Percentiles rank a stretch among this genome's conserved stretches.
Conservation (phyloP, 2,329 filamentous ascomycete species). For the Talaromyces sp. region DNA sequence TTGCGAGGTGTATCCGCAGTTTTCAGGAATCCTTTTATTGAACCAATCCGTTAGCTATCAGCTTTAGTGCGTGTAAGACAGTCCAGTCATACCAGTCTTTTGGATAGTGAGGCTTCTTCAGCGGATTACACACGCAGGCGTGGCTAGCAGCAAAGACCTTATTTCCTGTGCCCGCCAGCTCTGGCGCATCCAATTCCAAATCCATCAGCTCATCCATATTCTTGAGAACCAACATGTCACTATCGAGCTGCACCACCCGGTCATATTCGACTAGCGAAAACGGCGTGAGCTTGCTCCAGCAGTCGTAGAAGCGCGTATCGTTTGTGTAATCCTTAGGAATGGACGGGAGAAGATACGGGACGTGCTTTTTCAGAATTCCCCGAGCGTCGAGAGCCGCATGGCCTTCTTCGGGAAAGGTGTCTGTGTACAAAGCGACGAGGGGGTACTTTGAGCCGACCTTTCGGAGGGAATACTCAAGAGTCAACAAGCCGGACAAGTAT, state of each 20-base stretch:
- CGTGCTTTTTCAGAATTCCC: slow-evolving; percentile 65
- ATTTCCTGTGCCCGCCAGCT: slow-evolving; percentile 50
- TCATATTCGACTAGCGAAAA: slow-evolving; percentile 75
- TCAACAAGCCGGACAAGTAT: slow-evolving; percentile 79
- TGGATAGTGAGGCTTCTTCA: slow-evolving; percentile 76
- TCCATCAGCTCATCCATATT: slow-evolving; percentile 96
- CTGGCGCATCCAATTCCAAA: slow-evolving; percentile 63
- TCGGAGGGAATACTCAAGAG: slow-evolving; percentile 73
- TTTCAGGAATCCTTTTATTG: slow-evolving; percentile 48
- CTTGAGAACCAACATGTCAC: slow-evolving; percentile 76
- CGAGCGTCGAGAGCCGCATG: slow-evolving; percentile 67
- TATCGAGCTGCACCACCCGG: slow-evolving; percentile 78
- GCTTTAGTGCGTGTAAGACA: neutral
- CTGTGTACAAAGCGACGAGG: slow-evolving; percentile 78
- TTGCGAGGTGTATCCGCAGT: slow-evolving; percentile 61
- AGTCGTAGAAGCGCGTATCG: slow-evolving; percentile 83
- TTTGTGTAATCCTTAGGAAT: slow-evolving; percentile 65
- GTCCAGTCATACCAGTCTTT: slow-evolving; percentile 57
- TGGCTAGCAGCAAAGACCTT: slow-evolving; percentile 78
- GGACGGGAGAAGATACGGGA: slow-evolving; percentile 70
- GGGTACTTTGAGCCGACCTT: slow-evolving; percentile 66
- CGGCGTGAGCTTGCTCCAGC: slow-evolving; percentile 81
- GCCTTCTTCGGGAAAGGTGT: slow-evolving; percentile 66
- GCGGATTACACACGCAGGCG: slow-evolving; percentile 82
- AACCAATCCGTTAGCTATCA: neutral